Percentiles rank a stretch among this genome's conserved stretches.
Conservation (phyloP, 1,284 basidiomycete species). For the Cutaneotrichosporon dermatis region DNA sequence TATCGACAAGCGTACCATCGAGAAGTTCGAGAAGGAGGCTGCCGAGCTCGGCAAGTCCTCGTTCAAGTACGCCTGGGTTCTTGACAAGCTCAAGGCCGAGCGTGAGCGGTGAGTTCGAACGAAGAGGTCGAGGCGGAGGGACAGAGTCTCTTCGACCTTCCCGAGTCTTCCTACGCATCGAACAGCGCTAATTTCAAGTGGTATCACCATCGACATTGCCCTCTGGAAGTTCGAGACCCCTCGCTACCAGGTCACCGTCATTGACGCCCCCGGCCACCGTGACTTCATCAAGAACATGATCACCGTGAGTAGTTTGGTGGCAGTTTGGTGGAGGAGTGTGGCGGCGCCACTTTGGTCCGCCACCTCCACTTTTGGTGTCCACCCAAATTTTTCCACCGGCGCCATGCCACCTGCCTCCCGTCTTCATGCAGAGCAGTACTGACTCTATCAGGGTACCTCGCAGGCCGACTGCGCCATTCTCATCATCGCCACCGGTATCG, state of each 20-base stretch:
- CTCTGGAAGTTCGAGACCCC: slow-evolving; percentile 97
- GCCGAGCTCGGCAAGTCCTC: slow-evolving; percentile 97
- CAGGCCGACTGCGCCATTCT: slow-evolving; percentile 99
- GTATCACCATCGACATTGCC: slow-evolving; percentile 99
- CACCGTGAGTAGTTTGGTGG: slow-evolving; percentile 51
- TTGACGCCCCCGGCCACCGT: slow-evolving; percentile 97
- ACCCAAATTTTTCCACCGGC: no score
- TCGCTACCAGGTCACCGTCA: slow-evolving; percentile 75
- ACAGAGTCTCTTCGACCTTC: no score
- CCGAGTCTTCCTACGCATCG: no score
- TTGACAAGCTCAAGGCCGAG: slow-evolving; percentile 98
- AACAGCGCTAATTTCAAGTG: slow-evolving; percentile 56
- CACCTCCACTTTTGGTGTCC: no score
- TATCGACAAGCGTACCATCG: slow-evolving; percentile 99
- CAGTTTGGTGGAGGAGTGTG: neutral
- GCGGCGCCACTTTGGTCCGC: neutral
- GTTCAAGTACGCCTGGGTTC: slow-evolving; percentile 99
- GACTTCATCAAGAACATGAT: slow-evolving; percentile 99
- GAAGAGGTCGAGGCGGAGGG: no score
- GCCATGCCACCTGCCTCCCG: no score
- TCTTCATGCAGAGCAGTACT: neutral
- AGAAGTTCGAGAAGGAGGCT: slow-evolving; percentile 99
- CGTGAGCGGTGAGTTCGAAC: slow-evolving; percentile 63
- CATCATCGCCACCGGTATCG: slow-evolving; percentile 90
- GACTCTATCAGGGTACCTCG: slow-evolving; percentile 68